Evolutionary conservation across 2,329 filamentous ascomycete species (phyloP).

Genomic region (Grosmannia serpens): DNA sequence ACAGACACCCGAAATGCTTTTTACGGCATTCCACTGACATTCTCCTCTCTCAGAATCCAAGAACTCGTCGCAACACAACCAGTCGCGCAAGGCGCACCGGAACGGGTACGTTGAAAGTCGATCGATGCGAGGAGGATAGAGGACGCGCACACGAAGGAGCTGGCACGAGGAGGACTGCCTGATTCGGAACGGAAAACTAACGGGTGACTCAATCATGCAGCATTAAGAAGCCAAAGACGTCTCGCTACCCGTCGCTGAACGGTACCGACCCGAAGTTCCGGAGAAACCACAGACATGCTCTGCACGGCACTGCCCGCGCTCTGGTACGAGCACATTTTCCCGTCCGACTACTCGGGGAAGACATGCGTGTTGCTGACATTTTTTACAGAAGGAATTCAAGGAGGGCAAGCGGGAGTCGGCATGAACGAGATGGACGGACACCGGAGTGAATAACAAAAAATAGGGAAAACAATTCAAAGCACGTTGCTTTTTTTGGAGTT

Average conservation of each 20-base stretch:
- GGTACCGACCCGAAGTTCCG: constrained; percentile 99
- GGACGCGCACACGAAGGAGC: background rate
- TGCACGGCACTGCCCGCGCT: constrained; percentile 97
- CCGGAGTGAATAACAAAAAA: constrained; percentile 4
- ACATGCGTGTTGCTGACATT: constrained; percentile 18
- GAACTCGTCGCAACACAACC: constrained; percentile 99
- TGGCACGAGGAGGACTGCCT: background rate
- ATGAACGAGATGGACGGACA: constrained; percentile 11
- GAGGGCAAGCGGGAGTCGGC: constrained; percentile 49
- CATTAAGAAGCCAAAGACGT: constrained; percentile 99
- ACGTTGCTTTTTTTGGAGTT: constrained; percentile 7
- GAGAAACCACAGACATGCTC: constrained; percentile 98
- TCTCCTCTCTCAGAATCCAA: constrained; percentile 68
- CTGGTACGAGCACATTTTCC: constrained; percentile 49
- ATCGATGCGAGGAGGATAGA: background rate
- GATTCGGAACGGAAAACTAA: background rate
- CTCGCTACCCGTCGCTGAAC: constrained; percentile 97
- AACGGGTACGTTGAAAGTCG: constrained; percentile 66
- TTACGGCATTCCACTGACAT: constrained; percentile 16
- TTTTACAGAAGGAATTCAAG: constrained; percentile 81
- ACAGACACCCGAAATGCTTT: background rate
- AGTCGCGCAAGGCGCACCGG: constrained; percentile 95
- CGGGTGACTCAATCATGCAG: constrained; percentile 33
- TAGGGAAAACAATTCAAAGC: background rate
- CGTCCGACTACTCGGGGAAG: background rate